phyloP scores from a whole-genome alignment of 257 asterid genomes.

The Euphrasia confusa region DNA sequence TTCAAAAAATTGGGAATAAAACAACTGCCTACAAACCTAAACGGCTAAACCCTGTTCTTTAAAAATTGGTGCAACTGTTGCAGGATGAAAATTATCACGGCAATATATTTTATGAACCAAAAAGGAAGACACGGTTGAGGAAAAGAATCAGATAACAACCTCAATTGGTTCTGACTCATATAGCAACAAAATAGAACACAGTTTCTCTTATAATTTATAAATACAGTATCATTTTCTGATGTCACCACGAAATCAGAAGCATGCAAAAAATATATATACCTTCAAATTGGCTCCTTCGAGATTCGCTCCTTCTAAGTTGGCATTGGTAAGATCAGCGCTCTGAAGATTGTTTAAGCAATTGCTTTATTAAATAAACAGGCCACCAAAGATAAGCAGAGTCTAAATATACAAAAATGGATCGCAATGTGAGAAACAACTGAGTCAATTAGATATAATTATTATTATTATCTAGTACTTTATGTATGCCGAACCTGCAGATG shows the following conservation, averaged over 20 bases:
- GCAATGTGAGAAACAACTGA: neutral
- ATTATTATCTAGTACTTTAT: conserved; percentile 8
- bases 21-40: too few relatives aligned
- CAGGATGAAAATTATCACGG: too few relatives aligned
- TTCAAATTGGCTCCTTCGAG: conserved; percentile 96
- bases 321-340: conserved; percentile 96
- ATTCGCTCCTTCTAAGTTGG: conserved; percentile 97
- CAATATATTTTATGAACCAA: too few relatives aligned
- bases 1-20: neutral
- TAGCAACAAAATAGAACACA: neutral
- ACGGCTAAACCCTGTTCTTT: too few relatives aligned
- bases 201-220: neutral
- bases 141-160: conserved; percentile 11
- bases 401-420: neutral
- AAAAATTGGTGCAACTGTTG: too few relatives aligned
- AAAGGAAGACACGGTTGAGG: neutral
- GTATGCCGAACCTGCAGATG: conserved; percentile 69
- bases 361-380: conserved; percentile 16
- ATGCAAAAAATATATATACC: conserved; percentile 38
- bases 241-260: neutral
- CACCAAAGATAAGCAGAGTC: conserved; percentile 14
- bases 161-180: conserved; percentile 10
- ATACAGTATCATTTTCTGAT: conserved; percentile 5
- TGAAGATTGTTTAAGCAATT: conserved; percentile 34
- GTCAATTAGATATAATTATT: conserved; percentile 3